phyloP scores from a whole-genome alignment of 768 basidiomycete genomes.

The Macrolepiota fuliginosa region DNA sequence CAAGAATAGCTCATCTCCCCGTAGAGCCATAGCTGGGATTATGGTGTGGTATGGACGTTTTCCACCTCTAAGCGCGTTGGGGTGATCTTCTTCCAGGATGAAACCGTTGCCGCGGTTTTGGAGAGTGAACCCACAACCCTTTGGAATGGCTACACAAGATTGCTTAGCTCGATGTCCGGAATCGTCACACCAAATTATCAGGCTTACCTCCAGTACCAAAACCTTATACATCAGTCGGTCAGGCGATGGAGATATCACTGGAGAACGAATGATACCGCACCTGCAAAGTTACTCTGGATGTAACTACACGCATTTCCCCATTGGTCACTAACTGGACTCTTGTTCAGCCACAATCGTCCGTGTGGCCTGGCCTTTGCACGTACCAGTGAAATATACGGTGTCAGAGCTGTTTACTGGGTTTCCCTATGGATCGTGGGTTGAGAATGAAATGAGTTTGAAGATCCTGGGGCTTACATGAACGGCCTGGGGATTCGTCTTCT shows the following conservation, averaged over 20 bases:
- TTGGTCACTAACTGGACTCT: slow-evolving; percentile 62
- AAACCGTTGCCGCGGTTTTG: slow-evolving; percentile 94
- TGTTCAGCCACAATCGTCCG: background rate
- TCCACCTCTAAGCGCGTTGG: slow-evolving; percentile 79
- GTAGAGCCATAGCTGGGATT: slow-evolving; percentile 84
- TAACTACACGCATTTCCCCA: slow-evolving; percentile 91
- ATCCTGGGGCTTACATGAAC: slow-evolving; percentile 50
- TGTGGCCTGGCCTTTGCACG: slow-evolving; percentile 7
- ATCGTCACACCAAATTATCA: background rate
- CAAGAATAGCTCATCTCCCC: slow-evolving; percentile 79
- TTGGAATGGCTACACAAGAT: slow-evolving; percentile 69
- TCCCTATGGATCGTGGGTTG: slow-evolving; percentile 46
- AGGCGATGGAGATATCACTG: background rate
- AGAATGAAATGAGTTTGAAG: background rate
- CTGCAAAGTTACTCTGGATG: slow-evolving; percentile 87
- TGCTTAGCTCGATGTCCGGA: background rate
- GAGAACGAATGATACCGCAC: slow-evolving; percentile 32
- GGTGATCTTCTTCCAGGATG: slow-evolving; percentile 73
- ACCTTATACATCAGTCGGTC: slow-evolving; percentile 30
- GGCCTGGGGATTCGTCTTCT: slow-evolving; percentile 61
- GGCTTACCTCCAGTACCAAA: slow-evolving; percentile 83
- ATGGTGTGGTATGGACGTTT: slow-evolving; percentile 93
- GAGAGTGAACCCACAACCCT: slow-evolving; percentile 93
- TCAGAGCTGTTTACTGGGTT: slow-evolving; percentile 84
- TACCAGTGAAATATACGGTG: slow-evolving; percentile 92